Evolutionary conservation across 371 early-diverging fungal species (phyloP), one percentile per base, ranked within the genome.

Genomic region (Coemansia sp.): DNA sequence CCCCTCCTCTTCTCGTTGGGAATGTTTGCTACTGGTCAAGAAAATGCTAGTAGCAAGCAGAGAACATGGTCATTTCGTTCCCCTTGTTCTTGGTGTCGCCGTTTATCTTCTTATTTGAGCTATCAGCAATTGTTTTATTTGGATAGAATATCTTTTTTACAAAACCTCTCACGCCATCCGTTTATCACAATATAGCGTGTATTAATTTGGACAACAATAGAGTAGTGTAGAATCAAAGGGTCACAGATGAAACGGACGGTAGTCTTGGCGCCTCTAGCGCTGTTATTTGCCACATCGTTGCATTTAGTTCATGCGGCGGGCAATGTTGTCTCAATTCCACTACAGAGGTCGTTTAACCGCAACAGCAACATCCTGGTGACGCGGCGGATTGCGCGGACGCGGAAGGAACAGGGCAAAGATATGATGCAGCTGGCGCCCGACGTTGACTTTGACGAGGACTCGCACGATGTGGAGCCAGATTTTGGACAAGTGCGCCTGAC

Each of bases 321-420:
- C 54, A 53, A 53, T 12, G 51, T 60, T 2, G 67, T 75, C 17
- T 64, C 67, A 19, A 75, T 75, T 29, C 71, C 71, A 2, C 65
- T 75, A 21, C 76, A 75, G 60, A 59, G 76, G 36, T 75, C 76
- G 49, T 75, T 67, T 61, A 75, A 75, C 55, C 67, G 76, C 57
- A 75, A 75, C 67, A 75, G 66, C 76, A 75, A 75, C 61, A 75
- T 75, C 44, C 60, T 75, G 23, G 71, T 71, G n/a, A 67, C 76
- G n/a, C 61, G 76, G 12, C 66, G 75, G 13, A 61, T 55, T 23
- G 75, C 75, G 4, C 70, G 75, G 36, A 24, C 55, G 4, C 29
- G 24, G 19, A 39, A 67, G 36, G 39, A 49, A 21, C 54, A 44
- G 41, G 28, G 28, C 54, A 17, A 74, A 52, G n/a, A 28, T 36